Evolutionary conservation across 1,284 basidiomycete genomes (phyloP).

Genomic region (Xerocomus cyaneibrunnescens): DNA sequence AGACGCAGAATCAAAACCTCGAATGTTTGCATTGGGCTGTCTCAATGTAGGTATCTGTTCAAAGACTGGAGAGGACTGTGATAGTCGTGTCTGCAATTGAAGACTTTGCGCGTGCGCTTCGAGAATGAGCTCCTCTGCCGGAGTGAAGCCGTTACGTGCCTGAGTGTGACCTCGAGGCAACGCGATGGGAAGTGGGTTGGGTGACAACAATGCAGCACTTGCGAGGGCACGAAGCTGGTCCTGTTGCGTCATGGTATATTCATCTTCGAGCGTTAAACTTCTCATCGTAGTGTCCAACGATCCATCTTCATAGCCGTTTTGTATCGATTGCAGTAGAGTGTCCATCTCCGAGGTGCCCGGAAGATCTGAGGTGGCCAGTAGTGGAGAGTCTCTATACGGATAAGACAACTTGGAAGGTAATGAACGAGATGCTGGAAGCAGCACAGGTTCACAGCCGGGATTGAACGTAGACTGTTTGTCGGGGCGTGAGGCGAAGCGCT

Average conservation of each 20-base stretch:
- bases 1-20: neutral
- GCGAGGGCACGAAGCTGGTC: constrained; percentile 27
- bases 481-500: constrained; percentile 1
- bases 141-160: constrained; percentile 60
- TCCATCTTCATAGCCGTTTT: constrained; percentile 21
- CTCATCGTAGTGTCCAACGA: constrained; percentile 13
- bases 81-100: constrained; percentile 15
- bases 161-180: constrained; percentile 34
- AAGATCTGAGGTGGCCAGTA: constrained; percentile 14
- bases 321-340: constrained; percentile 28
- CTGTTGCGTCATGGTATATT: constrained; percentile 23
- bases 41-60: constrained; percentile 6
- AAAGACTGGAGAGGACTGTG: constrained; percentile 8
- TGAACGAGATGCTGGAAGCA: constrained; percentile 20
- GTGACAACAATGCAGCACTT: constrained; percentile 17
- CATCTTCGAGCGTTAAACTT: constrained; percentile 16
- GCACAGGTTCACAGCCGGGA: neutral
- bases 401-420: constrained; percentile 23
- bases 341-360: constrained; percentile 19
- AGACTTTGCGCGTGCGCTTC: constrained; percentile 49
- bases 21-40: constrained; percentile 7
- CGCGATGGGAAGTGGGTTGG: constrained; percentile 8
- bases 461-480: constrained; percentile 5
- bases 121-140: constrained; percentile 64
- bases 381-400: constrained; percentile 16